Percentiles rank a stretch among this genome's conserved stretches.
phyloP scores from a whole-genome alignment of 2,329 filamentous ascomycete genomes.

The Polychaeton citri region DNA sequence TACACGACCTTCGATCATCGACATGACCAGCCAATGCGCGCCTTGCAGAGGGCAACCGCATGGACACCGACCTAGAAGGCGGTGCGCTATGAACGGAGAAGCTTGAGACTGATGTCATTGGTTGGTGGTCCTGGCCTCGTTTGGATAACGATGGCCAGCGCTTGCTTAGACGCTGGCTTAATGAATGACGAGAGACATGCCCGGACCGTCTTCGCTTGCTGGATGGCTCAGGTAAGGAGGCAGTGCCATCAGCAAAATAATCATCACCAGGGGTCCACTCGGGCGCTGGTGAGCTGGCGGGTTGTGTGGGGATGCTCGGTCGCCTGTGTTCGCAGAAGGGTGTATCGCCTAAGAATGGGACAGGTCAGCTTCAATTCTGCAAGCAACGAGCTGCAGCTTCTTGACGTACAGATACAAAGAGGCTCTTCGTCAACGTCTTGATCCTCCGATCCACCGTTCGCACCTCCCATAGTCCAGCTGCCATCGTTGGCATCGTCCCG shows the following conservation, averaged over 20 bases:
- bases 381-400: no score
- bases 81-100: conserved; percentile 20
- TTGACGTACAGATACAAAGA: conserved; percentile 64
- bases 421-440: conserved; percentile 29
- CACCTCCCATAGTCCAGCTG: not conserved
- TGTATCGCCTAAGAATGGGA: conserved; percentile 41
- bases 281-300: conserved; percentile 4
- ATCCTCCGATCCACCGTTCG: not conserved
- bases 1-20: conserved; percentile 20
- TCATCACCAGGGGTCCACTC: conserved; percentile 32
- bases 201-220: conserved; percentile 45
- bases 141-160: conserved; percentile 34
- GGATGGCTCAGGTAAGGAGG: conserved; percentile 31
- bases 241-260: conserved; percentile 49
- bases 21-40: conserved; percentile 39
- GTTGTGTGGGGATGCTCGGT: conserved; percentile 3
- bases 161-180: not conserved
- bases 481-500: conserved; percentile 37
- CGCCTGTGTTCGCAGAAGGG: conserved; percentile 43
- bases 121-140: conserved; percentile 40
- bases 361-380: conserved; percentile 1
- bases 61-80: conserved; percentile 45
- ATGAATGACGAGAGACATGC: conserved; percentile 39
- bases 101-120: conserved; percentile 12
- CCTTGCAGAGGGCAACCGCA: conserved; percentile 67